phyloP scores from a whole-genome alignment of 345 rosid species.

The Melaleuca alternifolia region DNA sequence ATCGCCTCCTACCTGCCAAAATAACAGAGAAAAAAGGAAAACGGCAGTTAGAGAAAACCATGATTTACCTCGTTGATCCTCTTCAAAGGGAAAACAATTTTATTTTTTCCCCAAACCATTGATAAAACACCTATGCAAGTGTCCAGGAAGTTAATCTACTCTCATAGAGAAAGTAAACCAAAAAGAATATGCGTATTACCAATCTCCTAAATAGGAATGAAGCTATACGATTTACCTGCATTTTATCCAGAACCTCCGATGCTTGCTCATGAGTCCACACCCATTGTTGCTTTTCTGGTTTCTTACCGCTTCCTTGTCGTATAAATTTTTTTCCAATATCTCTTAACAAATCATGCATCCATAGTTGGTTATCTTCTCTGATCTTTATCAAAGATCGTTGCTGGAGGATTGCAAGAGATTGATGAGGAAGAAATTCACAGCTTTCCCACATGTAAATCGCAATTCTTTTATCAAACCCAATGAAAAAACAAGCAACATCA shows the following conservation, averaged over 20 bases:
- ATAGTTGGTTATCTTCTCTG: neutral
- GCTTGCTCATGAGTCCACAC: neutral
- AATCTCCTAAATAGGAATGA: neutral
- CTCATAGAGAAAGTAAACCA: neutral
- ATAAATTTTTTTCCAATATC: neutral
- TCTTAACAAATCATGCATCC: neutral
- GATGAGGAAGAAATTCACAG: neutral
- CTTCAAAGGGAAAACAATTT: neutral
- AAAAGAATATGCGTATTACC: neutral
- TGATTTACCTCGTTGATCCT: too few species aligned
- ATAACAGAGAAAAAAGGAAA: neutral
- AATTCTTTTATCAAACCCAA: neutral
- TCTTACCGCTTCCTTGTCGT: neutral
- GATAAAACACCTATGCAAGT: neutral
- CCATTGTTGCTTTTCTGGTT: neutral
- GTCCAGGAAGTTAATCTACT: neutral
- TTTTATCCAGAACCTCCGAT: neutral
- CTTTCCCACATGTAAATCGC: neutral
- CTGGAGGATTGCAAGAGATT: neutral
- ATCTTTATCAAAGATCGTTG: neutral
- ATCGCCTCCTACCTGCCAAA: neutral
- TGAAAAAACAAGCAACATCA: neutral
- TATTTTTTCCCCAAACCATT: neutral
- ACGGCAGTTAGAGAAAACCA: neutral
- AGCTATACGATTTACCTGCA: neutral